Evolutionary conservation across 2,329 filamentous ascomycete species (phyloP).

Genomic region (Truncatella angustata): DNA sequence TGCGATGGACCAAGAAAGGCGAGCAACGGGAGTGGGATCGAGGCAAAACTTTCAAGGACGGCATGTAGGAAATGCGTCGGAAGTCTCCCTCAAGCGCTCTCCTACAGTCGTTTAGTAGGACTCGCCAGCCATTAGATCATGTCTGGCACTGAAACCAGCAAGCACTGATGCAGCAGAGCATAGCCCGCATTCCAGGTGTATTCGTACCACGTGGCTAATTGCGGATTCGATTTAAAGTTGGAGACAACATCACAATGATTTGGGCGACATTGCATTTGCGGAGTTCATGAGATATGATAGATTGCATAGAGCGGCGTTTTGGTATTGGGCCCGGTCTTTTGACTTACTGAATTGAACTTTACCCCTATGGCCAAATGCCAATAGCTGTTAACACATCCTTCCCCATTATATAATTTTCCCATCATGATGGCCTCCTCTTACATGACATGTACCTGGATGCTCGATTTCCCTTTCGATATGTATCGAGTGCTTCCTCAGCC

Average conservation of each 20-base stretch:
- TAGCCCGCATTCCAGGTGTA: background rate
- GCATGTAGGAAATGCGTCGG: background rate
- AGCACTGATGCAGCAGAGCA: constrained; percentile 8
- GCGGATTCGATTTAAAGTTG: background rate
- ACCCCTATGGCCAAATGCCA: too few species aligned
- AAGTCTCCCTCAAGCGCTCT: background rate
- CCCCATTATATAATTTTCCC: too few species aligned
- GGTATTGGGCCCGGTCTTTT: background rate
- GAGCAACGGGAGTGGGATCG: constrained; percentile 63
- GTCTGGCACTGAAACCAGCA: background rate
- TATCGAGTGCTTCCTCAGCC: too few species aligned
- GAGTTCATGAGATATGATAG: background rate
- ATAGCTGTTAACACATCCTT: too few species aligned
- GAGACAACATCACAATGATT: background rate
- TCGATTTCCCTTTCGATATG: too few species aligned
- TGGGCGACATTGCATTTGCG: background rate
- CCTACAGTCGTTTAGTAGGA: background rate
- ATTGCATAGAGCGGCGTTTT: background rate
- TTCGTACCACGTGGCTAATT: background rate
- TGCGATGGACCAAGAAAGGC: constrained; percentile 70
- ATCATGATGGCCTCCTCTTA: too few species aligned
- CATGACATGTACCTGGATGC: too few species aligned
- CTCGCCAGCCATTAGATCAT: background rate
- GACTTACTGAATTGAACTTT: background rate
- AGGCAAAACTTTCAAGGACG: constrained; percentile 39